phyloP scores from a whole-genome alignment of 1,139 yeast genomes.

The Suhomyces yuchorum region DNA sequence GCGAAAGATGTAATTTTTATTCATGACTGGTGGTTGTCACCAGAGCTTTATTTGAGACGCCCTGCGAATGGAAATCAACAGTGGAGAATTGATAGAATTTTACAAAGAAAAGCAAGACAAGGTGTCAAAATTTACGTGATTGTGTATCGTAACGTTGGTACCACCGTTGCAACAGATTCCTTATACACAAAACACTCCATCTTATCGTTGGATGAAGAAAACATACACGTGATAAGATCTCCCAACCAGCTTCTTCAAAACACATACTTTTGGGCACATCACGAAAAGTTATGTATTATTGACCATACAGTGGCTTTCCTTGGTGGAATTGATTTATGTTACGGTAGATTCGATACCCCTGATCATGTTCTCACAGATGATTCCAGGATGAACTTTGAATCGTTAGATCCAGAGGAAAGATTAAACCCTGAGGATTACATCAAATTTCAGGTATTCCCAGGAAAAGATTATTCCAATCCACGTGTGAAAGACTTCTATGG shows the following conservation, averaged over 20 bases:
- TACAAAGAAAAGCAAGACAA: conserved; percentile 88
- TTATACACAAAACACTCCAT: conserved; percentile 92
- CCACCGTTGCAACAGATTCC: conserved; percentile 92
- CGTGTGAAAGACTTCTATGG: conserved; percentile 83
- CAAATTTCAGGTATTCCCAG: conserved; percentile 81
- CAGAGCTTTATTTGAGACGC: conserved; percentile 87
- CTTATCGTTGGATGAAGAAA: conserved; percentile 75
- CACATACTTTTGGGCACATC: conserved; percentile 98
- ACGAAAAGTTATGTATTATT: conserved; percentile 84
- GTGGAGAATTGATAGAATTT: conserved; percentile 85
- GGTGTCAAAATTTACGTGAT: conserved; percentile 94
- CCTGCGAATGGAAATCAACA: conserved; percentile 96
- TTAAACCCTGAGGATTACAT: conserved; percentile 36
- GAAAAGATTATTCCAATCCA: conserved; percentile 97
- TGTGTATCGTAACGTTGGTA: conserved; percentile 93
- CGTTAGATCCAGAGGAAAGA: conserved; percentile 32
- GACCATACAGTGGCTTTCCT: conserved; percentile 89
- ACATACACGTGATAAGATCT: conserved; percentile 87
- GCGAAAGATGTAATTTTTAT: conserved; percentile 93
- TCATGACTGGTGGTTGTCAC: conserved; percentile 99
- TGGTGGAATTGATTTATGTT: conserved; percentile 96
- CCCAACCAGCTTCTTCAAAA: conserved; percentile 95
- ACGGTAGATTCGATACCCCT: conserved; percentile 94
- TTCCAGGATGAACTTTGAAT: conserved; percentile 42
- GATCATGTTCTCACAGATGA: conserved; percentile 92